Base-by-base conservation (phyloP, 176 grass and related monocot species). In the Triticum monococcum region DNA sequence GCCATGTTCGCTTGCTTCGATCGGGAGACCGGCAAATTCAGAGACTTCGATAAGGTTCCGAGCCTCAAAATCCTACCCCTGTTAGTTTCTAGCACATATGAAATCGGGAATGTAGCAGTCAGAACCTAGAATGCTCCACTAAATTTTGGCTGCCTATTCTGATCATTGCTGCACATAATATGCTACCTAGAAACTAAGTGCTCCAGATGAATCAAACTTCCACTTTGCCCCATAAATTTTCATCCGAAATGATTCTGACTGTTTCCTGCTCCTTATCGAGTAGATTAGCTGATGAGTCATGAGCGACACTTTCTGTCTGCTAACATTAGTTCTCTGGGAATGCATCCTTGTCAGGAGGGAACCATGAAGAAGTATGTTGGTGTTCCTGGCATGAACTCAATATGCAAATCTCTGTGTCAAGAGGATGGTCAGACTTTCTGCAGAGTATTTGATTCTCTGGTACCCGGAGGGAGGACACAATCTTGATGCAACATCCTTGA, bases 361-460 rank as follows among this genome's bases (percentile, higher is more conserved):
- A 72, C 60, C 48, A 56, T 30, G 35, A 94, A 89, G 84, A 98
- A 95, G 71, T 98, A 92, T 89, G 96, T 98, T 8, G 93, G 93
- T 78, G 79, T 92, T 46, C 93, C 93, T 66, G 86, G 84, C 78
- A 98, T 98, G 96, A 98, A 94, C 82, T 91, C 93, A 20, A 88
- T 98, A 86, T 98, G 96, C 86, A 96, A 98, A 94, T 81, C 88
- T 38, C 88, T 98, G 35, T 98, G 96, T 61, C 41, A 25, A 80
- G 84, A 91, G 79, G 87, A 86, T 80, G 96, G 96, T 98, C 88
- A 89, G 89, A 69, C 41, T 32, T 79, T 62, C 22, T 43, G 16
- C 68, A 37, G 17, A 77, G 10, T 18, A 30, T 72, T 40, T 73
- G 46, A 36, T 37, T 90, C 28, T 72, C 46, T 14, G 4, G n/a